Evolutionary conservation across 1,284 basidiomycete species (phyloP).

Genomic region (Tetrapyrgos nigripes): DNA sequence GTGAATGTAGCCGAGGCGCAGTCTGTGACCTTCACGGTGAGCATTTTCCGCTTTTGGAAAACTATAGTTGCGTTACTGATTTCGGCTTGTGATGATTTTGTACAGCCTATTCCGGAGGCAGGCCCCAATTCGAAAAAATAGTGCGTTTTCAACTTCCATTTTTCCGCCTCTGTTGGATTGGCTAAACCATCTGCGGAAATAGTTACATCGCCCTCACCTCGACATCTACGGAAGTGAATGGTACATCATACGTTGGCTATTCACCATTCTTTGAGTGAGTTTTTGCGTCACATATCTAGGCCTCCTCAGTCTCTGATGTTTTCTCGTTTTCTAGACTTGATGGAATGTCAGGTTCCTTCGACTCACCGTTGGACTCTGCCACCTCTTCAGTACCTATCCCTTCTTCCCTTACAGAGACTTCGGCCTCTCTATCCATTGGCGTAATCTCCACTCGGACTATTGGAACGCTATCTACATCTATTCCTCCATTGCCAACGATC

Average conservation of each 20-base stretch:
- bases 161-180: neutral
- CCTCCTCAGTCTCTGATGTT: neutral
- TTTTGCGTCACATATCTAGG: neutral
- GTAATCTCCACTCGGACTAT: conserved; percentile 40
- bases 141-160: conserved; percentile 41
- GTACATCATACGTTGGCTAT: conserved; percentile 48
- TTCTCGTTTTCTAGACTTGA: conserved; percentile 45
- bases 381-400: conserved; percentile 56
- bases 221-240: conserved; percentile 38
- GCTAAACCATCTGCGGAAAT: conserved; percentile 5
- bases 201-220: conserved; percentile 70
- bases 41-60: conserved; percentile 19
- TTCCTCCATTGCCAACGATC: conserved; percentile 14
- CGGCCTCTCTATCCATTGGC: conserved; percentile 6
- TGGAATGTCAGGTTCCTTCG: conserved; percentile 64
- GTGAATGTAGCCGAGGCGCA: conserved; percentile 62
- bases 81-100: neutral
- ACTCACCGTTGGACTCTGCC: conserved; percentile 51
- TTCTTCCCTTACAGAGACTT: conserved; percentile 38
- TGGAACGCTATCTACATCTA: conserved; percentile 39
- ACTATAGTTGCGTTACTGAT: too few relatives aligned
- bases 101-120: conserved; percentile 51
- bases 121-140: conserved; percentile 61
- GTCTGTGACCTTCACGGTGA: conserved; percentile 61
- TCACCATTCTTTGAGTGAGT: conserved; percentile 63